A percentile compares a stretch with the other conserved stretches of the same genome.
phyloP scores from a whole-genome alignment of 805 yeast species.

The Metschnikowia gelsemii region DNA sequence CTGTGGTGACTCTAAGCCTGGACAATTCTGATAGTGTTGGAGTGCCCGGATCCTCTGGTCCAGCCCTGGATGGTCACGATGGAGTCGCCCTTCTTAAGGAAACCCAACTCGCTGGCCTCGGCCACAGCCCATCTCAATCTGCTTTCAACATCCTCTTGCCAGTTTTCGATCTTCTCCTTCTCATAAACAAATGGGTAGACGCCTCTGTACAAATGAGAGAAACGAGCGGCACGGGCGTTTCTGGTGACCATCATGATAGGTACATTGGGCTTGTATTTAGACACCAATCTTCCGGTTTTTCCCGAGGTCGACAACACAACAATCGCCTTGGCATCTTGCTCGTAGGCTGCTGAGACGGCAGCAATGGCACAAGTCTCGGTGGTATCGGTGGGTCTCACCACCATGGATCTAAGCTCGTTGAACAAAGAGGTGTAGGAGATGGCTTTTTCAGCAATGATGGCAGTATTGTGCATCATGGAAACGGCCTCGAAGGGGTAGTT shows the following conservation, averaged over 20 bases:
- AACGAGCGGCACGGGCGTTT: conserved; percentile 90
- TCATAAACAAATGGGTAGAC: conserved; percentile 93
- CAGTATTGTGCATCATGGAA: conserved; percentile 97
- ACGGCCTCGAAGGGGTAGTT: conserved; percentile 97
- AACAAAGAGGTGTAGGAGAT: conserved; percentile 81
- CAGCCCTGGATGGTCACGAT: conserved; percentile 97
- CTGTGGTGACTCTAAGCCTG: conserved; percentile 70
- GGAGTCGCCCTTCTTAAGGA: conserved; percentile 82
- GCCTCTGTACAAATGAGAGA: conserved; percentile 95
- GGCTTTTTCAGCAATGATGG: conserved; percentile 94
- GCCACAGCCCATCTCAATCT: conserved; percentile 91
- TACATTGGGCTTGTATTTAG: conserved; percentile 96
- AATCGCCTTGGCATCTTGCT: conserved; percentile 95
- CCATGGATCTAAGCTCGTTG: conserved; percentile 84
- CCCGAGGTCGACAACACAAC: conserved; percentile 95
- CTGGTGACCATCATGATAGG: conserved; percentile 98
- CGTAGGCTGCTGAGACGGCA: conserved; percentile 94
- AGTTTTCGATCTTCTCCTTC: conserved; percentile 64
- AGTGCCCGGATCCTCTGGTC: conserved; percentile 98
- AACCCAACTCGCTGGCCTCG: conserved; percentile 83
- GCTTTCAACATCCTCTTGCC: conserved; percentile 95
- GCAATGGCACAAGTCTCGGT: conserved; percentile 97
- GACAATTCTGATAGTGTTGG: conserved; percentile 94
- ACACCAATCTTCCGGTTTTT: conserved; percentile 89
- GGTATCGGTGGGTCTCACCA: conserved; percentile 86